Percentiles rank a stretch among this genome's conserved stretches.
Evolutionary conservation across 805 yeast species (phyloP).

Genomic region (Phaffomyces antillensis): DNA sequence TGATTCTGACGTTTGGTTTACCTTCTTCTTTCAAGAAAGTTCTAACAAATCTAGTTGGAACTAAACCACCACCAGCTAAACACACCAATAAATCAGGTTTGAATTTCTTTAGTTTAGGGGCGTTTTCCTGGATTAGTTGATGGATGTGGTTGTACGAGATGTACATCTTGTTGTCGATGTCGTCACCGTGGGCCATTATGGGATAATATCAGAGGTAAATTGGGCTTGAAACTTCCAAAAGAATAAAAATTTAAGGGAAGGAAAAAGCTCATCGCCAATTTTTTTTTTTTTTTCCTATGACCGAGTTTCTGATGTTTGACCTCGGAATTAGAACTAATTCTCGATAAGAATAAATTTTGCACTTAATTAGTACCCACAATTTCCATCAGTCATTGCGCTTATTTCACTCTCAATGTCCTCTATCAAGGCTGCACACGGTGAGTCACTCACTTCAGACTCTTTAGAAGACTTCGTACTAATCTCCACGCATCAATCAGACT

Average conservation of each 20-base stretch:
- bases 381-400: too few relatives aligned
- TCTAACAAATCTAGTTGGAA: conserved; percentile 93
- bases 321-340: too few relatives aligned
- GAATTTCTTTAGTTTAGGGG: conserved; percentile 58
- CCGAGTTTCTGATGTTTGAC: too few relatives aligned
- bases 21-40: conserved; percentile 87
- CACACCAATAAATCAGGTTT: conserved; percentile 90
- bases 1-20: conserved; percentile 81
- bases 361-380: too few relatives aligned
- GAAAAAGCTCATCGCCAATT: conserved; percentile 1
- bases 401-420: too few relatives aligned
- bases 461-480: conserved; percentile 9
- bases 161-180: conserved; percentile 44
- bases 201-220: background rate
- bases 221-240: background rate
- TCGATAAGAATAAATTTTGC: too few relatives aligned
- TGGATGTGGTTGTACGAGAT: conserved; percentile 79
- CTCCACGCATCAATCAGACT: conserved; percentile 33
- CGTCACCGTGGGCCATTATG: conserved; percentile 18
- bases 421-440: conserved; percentile 7
- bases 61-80: conserved; percentile 96
- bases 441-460: conserved; percentile 1
- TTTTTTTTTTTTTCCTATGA: background rate
- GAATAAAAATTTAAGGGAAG: background rate
- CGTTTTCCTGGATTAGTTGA: conserved; percentile 58